Evolutionary conservation across 2,329 filamentous ascomycete species (phyloP).

Genomic region (Aspergillus sp.): DNA sequence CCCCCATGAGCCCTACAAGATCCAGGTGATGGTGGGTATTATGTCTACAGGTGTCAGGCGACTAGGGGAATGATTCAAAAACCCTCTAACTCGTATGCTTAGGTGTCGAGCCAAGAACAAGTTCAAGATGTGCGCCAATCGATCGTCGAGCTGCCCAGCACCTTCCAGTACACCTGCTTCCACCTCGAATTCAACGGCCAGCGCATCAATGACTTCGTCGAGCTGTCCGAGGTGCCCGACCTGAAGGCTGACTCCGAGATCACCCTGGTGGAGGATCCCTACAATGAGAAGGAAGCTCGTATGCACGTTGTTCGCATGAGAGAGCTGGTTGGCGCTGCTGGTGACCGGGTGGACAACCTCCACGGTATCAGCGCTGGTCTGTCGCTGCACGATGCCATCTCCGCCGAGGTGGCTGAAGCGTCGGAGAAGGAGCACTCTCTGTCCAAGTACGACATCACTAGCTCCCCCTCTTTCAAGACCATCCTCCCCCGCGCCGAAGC

Average conservation of each 20-base stretch:
- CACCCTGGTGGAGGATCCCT: conserved; percentile 85
- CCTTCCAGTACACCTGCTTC: conserved; percentile 98
- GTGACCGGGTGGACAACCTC: conserved; percentile 81
- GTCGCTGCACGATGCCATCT: conserved; percentile 82
- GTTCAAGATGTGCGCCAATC: conserved; percentile 96
- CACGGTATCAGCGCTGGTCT: conserved; percentile 83
- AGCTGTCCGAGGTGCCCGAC: conserved; percentile 83
- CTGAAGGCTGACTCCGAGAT: conserved; percentile 77
- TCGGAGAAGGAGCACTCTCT: conserved; percentile 57
- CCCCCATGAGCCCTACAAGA: conserved; percentile 75
- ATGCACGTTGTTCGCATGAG: conserved; percentile 90
- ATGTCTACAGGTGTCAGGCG: conserved; percentile 10
- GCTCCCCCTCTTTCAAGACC: conserved; percentile 66
- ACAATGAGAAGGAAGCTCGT: conserved; percentile 96
- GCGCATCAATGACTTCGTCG: conserved; percentile 92
- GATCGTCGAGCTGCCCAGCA: conserved; percentile 87
- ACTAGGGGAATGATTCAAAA: conserved; percentile 21
- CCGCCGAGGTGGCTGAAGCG: conserved; percentile 48
- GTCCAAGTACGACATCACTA: conserved; percentile 75
- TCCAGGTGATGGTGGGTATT: conserved; percentile 76
- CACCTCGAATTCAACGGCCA: conserved; percentile 88
- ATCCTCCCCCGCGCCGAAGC: conserved; percentile 70
- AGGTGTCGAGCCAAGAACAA: conserved; percentile 92
- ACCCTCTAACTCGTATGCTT: conserved; percentile 16
- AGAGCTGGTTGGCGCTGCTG: conserved; percentile 89